These are phyloP conservation scores for Venturia asperata DNA, from an alignment of 2,329 filamentous ascomycete genomes.

Conservation along the genomic window DNA sequence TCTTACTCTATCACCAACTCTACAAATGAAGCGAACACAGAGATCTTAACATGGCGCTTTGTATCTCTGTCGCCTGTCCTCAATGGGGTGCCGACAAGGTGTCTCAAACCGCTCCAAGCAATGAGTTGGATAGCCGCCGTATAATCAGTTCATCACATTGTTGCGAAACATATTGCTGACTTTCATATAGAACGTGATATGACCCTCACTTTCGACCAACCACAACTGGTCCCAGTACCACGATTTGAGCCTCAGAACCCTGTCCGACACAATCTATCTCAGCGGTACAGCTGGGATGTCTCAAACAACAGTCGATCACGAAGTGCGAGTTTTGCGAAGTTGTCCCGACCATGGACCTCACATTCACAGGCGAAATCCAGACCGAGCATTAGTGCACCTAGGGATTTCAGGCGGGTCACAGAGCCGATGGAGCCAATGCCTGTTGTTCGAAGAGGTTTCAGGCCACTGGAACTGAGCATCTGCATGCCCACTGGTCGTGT, in stretches of 20 bases:
- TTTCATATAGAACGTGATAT: constrained; percentile 12
- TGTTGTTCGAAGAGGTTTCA: constrained; percentile 31
- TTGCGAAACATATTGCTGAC: constrained; percentile 2
- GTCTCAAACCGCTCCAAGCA: not conserved
- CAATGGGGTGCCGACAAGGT: not conserved
- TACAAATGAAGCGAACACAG: not conserved
- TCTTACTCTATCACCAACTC: constrained; percentile 5
- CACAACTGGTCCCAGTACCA: constrained; percentile 11
- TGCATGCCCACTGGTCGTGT: constrained; percentile 32
- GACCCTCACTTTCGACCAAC: constrained; percentile 17
- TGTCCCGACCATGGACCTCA: constrained; percentile 16
- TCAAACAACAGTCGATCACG: not conserved
- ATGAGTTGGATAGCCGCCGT: not conserved
- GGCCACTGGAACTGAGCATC: constrained; percentile 35
- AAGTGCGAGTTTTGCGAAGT: constrained; percentile 13
- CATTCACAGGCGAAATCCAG: constrained; percentile 21
- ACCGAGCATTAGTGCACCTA: constrained; percentile 32
- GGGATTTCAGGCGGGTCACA: constrained; percentile 32
- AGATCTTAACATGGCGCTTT: not conserved
- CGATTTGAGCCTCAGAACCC: constrained; percentile 1
- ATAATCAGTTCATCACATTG: not conserved
- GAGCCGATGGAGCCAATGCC: constrained; percentile 26
- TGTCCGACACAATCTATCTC: not conserved
- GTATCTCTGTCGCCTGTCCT: constrained; percentile 3
- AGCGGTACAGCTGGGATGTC: not conserved